Conservation (phyloP, 805 yeast species). For the Candida xyloterini region DNA sequence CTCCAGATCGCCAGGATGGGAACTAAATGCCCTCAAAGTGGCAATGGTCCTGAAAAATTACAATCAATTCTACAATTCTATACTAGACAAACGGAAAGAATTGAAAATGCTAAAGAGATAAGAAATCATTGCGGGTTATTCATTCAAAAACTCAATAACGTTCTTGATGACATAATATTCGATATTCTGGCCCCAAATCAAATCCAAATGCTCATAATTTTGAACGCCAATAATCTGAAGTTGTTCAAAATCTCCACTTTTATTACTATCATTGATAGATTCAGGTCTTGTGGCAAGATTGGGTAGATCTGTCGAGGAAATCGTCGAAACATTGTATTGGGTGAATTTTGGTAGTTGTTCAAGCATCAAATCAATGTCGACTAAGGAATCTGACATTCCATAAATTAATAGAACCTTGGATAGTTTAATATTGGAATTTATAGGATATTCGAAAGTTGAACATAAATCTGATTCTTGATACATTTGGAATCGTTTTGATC, state of each 20-base stretch:
- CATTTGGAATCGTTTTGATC: conserved; percentile 79
- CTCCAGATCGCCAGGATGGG: conserved; percentile 10
- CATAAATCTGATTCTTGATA: conserved; percentile 69
- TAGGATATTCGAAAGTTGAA: conserved; percentile 42
- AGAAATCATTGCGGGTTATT: not conserved
- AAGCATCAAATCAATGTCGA: conserved; percentile 76
- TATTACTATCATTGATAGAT: conserved; percentile 4
- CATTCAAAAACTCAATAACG: conserved; percentile 32
- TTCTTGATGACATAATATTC: conserved; percentile 44
- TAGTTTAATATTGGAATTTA: conserved; percentile 51
- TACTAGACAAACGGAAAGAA: conserved; percentile 14
- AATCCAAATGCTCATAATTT: conserved; percentile 83
- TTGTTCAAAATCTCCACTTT: not conserved
- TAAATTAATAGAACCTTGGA: conserved; percentile 72
- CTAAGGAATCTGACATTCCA: conserved; percentile 80
- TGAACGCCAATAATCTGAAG: conserved; percentile 47
- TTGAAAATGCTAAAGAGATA: conserved; percentile 1
- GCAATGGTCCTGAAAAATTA: conserved; percentile 16
- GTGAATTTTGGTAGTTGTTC: conserved; percentile 37
- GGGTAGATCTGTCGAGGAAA: conserved; percentile 9
- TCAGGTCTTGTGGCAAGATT: not conserved
- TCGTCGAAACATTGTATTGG: conserved; percentile 2
- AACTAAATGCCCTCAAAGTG: conserved; percentile 7
- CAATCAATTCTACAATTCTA: conserved; percentile 9
- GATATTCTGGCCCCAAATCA: conserved; percentile 85